phyloP scores from a whole-genome alignment of 2,329 filamentous ascomycete genomes.

The Byssothecium circinans region DNA sequence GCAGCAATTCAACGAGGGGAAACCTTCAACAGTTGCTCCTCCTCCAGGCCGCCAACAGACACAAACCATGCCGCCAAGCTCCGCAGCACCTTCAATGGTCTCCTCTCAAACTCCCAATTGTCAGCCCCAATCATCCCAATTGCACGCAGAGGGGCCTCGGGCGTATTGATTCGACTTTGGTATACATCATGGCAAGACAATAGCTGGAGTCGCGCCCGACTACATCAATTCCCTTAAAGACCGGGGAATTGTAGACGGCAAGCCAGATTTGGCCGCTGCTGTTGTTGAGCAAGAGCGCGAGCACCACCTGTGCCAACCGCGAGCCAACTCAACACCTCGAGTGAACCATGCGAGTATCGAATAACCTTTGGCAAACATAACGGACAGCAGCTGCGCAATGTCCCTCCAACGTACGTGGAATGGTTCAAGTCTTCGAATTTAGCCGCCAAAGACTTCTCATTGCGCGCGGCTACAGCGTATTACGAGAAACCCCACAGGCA shows the following conservation, averaged over 20 bases:
- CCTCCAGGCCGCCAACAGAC: neutral
- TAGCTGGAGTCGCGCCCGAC: slow-evolving; percentile 3
- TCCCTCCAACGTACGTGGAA: no score
- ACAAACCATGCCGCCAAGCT: neutral
- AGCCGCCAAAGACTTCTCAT: no score
- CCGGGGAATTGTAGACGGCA: slow-evolving; percentile 2
- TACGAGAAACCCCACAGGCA: no score
- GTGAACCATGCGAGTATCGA: neutral
- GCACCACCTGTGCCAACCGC: neutral
- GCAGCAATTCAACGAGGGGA: slow-evolving; percentile 3
- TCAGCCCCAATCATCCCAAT: neutral
- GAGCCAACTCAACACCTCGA: neutral
- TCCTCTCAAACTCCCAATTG: neutral
- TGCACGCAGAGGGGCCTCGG: neutral
- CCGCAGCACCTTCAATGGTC: neutral
- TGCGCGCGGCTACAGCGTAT: no score
- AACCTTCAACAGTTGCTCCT: neutral
- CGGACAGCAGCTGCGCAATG: neutral
- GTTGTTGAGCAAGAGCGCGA: neutral
- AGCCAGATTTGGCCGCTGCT: slow-evolving; percentile 1
- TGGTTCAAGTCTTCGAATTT: no score
- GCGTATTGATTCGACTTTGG: slow-evolving; percentile 1
- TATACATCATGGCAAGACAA: neutral
- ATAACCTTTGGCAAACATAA: neutral
- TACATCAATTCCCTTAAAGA: slow-evolving; percentile 6